Conservation (phyloP, 2,329 filamentous ascomycete genomes). For the Hypoxylon sp. region DNA sequence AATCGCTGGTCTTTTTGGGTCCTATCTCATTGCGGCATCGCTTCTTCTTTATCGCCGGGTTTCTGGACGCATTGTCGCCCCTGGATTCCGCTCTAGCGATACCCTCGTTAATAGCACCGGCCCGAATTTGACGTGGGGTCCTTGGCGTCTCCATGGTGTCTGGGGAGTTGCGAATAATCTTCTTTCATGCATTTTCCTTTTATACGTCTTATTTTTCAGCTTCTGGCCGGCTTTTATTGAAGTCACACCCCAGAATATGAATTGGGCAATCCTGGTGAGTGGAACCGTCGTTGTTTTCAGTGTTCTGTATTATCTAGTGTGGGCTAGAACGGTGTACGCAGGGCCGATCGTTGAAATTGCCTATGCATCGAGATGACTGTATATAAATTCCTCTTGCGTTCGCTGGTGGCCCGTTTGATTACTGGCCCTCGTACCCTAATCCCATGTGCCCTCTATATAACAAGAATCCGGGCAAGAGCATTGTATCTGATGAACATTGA, state of each 20-base stretch:
- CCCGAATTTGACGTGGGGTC: constrained; percentile 42
- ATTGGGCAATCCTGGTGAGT: constrained; percentile 46
- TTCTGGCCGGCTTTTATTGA: constrained; percentile 46
- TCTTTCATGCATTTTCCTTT: constrained; percentile 44
- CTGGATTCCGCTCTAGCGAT: no score
- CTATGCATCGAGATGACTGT: no score
- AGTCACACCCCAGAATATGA: constrained; percentile 47
- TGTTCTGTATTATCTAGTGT: constrained; percentile 48
- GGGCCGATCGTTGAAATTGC: constrained; percentile 44
- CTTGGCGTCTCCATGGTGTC: constrained; percentile 44
- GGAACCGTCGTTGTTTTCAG: constrained; percentile 46
- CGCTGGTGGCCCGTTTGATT: no score
- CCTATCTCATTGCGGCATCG: constrained; percentile 44
- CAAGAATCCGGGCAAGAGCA: no score
- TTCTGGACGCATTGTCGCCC: constrained; percentile 34
- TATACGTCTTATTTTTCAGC: constrained; percentile 49
- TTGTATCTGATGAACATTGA: no score
- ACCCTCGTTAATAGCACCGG: constrained; percentile 35
- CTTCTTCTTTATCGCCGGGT: constrained; percentile 36
- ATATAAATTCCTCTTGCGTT: no score
- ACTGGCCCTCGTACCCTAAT: no score
- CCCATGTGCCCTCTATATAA: no score
- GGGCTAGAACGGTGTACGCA: constrained; percentile 46
- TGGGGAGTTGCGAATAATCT: constrained; percentile 46
- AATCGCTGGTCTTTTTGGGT: constrained; percentile 46